Evolutionary conservation across 805 yeast species (phyloP).

Genomic region (Metschnikowia chrysomelidarum): DNA sequence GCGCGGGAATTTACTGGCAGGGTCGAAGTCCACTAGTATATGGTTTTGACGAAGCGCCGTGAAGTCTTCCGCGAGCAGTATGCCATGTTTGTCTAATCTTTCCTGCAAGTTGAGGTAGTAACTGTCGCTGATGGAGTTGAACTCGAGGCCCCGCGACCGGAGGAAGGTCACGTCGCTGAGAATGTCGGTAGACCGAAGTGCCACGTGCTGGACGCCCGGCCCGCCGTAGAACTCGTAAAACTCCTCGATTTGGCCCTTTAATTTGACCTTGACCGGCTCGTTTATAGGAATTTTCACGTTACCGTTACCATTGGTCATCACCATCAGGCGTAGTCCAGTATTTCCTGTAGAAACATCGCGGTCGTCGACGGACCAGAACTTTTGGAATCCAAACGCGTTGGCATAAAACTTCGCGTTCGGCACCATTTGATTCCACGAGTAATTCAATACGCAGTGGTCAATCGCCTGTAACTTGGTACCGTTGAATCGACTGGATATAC

Average conservation of each 20-base stretch:
- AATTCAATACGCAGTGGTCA: slow-evolving; percentile 83
- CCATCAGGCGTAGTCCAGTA: slow-evolving; percentile 70
- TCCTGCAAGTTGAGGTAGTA: slow-evolving; percentile 55
- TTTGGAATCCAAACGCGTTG: slow-evolving; percentile 65
- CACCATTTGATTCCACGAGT: slow-evolving; percentile 66
- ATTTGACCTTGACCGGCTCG: slow-evolving; percentile 72
- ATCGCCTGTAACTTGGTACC: slow-evolving; percentile 42
- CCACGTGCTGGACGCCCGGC: slow-evolving; percentile 84
- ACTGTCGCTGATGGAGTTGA: slow-evolving; percentile 54
- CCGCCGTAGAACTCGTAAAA: slow-evolving; percentile 73
- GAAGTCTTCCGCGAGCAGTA: slow-evolving; percentile 52
- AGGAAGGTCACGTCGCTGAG: slow-evolving; percentile 52
- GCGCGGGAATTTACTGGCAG: slow-evolving; percentile 31
- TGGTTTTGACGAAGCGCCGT: slow-evolving; percentile 48
- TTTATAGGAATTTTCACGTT: slow-evolving; percentile 76
- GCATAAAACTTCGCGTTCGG: slow-evolving; percentile 59
- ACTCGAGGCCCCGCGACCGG: slow-evolving; percentile 64
- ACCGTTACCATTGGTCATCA: slow-evolving; percentile 70
- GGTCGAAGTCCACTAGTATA: slow-evolving; percentile 75
- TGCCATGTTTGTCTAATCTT: slow-evolving; percentile 44
- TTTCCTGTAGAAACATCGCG: slow-evolving; percentile 65
- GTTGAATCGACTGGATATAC: slow-evolving; percentile 22
- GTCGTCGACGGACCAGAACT: slow-evolving; percentile 86
- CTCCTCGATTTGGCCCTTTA: slow-evolving; percentile 79
- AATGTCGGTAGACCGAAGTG: slow-evolving; percentile 63